Evolutionary conservation across 768 basidiomycete species (phyloP), one percentile per base, ranked within the genome.

Genomic region (Amanita phalloides): DNA sequence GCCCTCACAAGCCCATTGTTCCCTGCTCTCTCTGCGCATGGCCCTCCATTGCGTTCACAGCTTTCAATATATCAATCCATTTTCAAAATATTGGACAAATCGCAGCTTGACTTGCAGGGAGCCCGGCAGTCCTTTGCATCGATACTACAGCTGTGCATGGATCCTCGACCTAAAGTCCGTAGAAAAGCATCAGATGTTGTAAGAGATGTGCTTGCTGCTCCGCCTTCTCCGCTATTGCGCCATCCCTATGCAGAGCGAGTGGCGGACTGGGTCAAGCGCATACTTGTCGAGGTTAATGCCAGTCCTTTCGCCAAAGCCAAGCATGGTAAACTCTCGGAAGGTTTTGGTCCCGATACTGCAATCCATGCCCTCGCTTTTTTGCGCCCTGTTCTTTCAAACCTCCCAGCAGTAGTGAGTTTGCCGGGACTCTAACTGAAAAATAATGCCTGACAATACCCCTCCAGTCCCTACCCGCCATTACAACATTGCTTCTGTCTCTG

Each of bases 111-210:
- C 32, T 68, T 65, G 1, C 79, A 75, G 53, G 76, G 74, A 45
- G 74, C 89, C 45, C 82, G 88, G 36, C 89, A 94, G 63, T 75
- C 84, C 2, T 97, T 93, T 72, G 84, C 86, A 41, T 84, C 88
- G 35, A 72, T 96, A 49, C 70, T 98, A 38, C 85, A 89, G 45
- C 69, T 96, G 44, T 84, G 81, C 58, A 73, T 91, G 41, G 96
- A 99, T 68, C 77, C 84, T 3, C 73, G 96, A 47, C 96, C 96
- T 17, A 97, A 98, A 71, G 92, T 99, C 48, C 82, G 96, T 51
- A 93, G 79, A 66, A 82, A 85, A 62, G 93, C 94, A 21, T 84
- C 85, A 43, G 94, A 97, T 61, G 78, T 87, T 17, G 77, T 99
- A 30, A 78, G 76, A 59, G 86, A 89, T 57, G 74, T 92, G 3